Conservation (phyloP, 2,329 filamentous ascomycete species). For the Xylaria arbuscula region DNA sequence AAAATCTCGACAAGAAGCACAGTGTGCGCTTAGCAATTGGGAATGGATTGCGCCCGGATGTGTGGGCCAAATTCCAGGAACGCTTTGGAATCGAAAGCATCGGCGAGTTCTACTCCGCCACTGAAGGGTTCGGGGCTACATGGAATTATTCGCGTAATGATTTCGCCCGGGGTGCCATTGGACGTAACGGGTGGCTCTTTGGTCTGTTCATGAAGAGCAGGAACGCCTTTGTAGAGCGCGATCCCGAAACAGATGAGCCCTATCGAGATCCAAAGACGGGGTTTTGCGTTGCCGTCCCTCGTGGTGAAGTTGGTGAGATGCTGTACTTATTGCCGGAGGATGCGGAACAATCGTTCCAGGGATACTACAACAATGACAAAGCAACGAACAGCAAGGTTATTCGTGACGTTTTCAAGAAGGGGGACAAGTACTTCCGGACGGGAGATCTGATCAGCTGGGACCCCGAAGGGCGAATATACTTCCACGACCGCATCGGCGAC, state of each 20-base stretch:
- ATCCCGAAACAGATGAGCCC: constrained; percentile 76
- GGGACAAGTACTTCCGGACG: constrained; percentile 84
- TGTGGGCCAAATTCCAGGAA: constrained; percentile 85
- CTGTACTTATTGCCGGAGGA: constrained; percentile 76
- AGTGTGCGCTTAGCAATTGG: constrained; percentile 80
- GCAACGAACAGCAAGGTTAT: constrained; percentile 81
- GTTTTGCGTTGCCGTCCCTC: constrained; percentile 69
- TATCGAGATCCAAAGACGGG: constrained; percentile 75
- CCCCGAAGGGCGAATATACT: constrained; percentile 76
- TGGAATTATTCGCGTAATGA: constrained; percentile 82
- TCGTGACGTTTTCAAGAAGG: constrained; percentile 76
- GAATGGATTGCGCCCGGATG: constrained; percentile 85
- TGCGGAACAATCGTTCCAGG: constrained; percentile 74
- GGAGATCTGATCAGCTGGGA: constrained; percentile 85
- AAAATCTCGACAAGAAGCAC: constrained; percentile 78
- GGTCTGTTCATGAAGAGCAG: constrained; percentile 61
- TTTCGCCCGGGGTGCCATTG: constrained; percentile 80
- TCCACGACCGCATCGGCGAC: constrained; percentile 83
- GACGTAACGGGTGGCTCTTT: constrained; percentile 74
- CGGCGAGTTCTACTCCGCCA: constrained; percentile 84
- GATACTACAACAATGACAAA: constrained; percentile 79
- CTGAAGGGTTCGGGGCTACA: constrained; percentile 74
- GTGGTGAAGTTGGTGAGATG: constrained; percentile 78
- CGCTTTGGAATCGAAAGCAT: constrained; percentile 80
- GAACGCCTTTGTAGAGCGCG: constrained; percentile 73